Conservation (phyloP, 2,329 filamentous ascomycete species). For the Zalaria obscura region DNA sequence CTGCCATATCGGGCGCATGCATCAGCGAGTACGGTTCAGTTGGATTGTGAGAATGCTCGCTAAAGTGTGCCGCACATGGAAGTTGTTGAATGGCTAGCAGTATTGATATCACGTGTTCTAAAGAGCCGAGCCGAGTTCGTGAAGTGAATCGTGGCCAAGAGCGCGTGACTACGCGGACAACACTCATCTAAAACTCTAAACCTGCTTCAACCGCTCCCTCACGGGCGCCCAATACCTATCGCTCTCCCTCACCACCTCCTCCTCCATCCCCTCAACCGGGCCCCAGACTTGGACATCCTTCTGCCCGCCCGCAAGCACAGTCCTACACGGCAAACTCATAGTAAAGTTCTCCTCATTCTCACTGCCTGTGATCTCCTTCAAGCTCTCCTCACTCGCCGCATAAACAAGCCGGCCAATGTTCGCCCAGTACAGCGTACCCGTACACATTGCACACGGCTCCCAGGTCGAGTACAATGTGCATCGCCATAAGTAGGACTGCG, state of each 20-base stretch:
- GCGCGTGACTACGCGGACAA: no score
- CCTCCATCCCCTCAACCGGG: slow-evolving; percentile 30
- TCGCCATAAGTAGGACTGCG: slow-evolving; percentile 31
- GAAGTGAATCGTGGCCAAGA: no score
- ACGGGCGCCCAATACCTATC: slow-evolving; percentile 28
- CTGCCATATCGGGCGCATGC: no score
- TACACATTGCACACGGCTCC: slow-evolving; percentile 43
- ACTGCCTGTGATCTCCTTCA: slow-evolving; percentile 30
- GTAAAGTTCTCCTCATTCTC: slow-evolving; percentile 40
- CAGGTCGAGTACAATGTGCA: slow-evolving; percentile 40
- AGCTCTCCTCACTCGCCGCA: slow-evolving; percentile 32
- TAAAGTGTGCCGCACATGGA: no score
- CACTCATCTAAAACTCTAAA: no score
- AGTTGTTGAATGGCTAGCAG: no score
- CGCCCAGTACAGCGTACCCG: slow-evolving; percentile 35
- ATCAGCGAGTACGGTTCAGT: no score
- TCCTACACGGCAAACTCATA: slow-evolving; percentile 34
- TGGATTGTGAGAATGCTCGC: no score
- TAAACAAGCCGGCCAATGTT: slow-evolving; percentile 40
- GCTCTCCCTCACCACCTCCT: slow-evolving; percentile 30
- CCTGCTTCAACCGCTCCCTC: slow-evolving; percentile 1
- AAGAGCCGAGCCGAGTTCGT: no score
- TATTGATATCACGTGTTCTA: no score
- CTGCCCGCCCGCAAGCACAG: slow-evolving; percentile 33
- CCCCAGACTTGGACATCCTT: slow-evolving; percentile 36